phyloP scores from a whole-genome alignment of 768 basidiomycete species.

The Kwoniella europaea region DNA sequence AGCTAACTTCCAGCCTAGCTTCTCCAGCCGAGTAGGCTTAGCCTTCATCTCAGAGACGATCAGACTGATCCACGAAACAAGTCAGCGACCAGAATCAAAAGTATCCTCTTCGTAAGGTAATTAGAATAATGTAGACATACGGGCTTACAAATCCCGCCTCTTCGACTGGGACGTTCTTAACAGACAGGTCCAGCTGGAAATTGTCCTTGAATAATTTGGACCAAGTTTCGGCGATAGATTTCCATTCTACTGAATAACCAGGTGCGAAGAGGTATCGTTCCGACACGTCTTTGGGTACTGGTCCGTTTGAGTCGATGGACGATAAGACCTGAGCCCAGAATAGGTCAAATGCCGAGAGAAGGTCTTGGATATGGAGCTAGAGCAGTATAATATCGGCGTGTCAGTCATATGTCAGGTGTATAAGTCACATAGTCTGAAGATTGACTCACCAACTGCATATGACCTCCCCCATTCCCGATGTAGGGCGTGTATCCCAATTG shows the following conservation, averaged over 20 bases:
- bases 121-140: neutral
- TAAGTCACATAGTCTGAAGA: neutral
- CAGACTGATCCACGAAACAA: neutral
- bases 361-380: neutral
- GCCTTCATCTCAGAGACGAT: neutral
- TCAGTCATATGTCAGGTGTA: too few relatives aligned
- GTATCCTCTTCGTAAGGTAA: too few relatives aligned
- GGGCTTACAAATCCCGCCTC: neutral
- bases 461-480: slow-evolving; percentile 5
- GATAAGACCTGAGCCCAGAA: neutral
- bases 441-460: slow-evolving; percentile 13
- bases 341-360: neutral
- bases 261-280: neutral
- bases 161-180: neutral
- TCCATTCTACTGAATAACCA: neutral
- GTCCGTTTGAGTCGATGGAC: neutral
- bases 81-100: neutral
- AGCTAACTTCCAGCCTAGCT: neutral
- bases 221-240: neutral
- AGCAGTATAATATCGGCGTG: neutral
- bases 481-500: slow-evolving; percentile 11
- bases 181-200: neutral
- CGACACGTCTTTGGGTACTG: neutral
- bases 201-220: neutral
- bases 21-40: neutral